These are phyloP conservation scores for Penicillium parvum DNA, from an alignment of 495 filamentous ascomycete genomes.

Conservation along the genomic window DNA sequence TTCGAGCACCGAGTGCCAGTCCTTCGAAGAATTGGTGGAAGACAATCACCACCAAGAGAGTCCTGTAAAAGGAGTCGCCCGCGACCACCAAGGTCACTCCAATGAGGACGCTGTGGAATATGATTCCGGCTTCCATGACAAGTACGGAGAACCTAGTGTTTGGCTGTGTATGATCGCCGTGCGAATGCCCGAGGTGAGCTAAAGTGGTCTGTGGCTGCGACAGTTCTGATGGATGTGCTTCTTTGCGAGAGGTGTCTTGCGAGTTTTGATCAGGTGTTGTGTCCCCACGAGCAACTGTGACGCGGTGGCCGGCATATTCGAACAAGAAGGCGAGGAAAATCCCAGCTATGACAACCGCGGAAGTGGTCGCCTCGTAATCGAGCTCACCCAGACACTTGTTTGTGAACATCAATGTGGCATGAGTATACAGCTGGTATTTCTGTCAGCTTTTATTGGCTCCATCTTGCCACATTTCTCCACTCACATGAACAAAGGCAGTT, in stretches of 20 bases:
- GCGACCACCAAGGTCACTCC: constrained; percentile 36
- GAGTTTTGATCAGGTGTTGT: not conserved
- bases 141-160: constrained; percentile 53
- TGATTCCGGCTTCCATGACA: constrained; percentile 65
- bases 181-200: constrained; percentile 27
- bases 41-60: constrained; percentile 67
- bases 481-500: constrained; percentile 66
- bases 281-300: constrained; percentile 30
- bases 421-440: constrained; percentile 52
- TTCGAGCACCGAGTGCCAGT: constrained; percentile 67
- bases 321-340: constrained; percentile 58
- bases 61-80: constrained; percentile 52
- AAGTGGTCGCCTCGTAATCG: constrained; percentile 55
- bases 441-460: constrained; percentile 3
- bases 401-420: constrained; percentile 58
- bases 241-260: constrained; percentile 3
- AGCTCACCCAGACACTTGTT: constrained; percentile 60
- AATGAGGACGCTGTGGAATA: constrained; percentile 62
- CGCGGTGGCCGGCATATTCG: constrained; percentile 53
- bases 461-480: constrained; percentile 1
- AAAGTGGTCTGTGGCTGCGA: constrained; percentile 10
- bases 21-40: constrained; percentile 71
- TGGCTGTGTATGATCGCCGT: constrained; percentile 29
- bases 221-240: not conserved
- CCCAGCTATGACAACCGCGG: constrained; percentile 62